phyloP scores from a whole-genome alignment of 106 monocot species.

The Dioscorea alata region DNA sequence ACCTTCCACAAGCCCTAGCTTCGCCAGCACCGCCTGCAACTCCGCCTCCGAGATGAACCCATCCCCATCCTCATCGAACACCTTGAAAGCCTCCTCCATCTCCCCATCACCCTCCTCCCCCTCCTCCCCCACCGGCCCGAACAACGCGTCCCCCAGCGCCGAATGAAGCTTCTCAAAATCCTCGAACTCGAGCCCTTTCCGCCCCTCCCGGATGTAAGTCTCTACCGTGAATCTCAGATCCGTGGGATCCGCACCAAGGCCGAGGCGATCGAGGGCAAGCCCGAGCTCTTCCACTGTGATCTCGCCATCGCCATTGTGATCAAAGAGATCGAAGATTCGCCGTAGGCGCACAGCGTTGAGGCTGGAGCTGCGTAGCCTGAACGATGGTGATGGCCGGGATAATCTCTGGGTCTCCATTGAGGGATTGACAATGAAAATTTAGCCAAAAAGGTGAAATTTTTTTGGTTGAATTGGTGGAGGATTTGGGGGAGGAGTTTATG shows the following conservation, averaged over 20 bases:
- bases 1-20: constrained; percentile 58
- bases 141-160: constrained; percentile 44
- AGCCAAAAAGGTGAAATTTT: no score
- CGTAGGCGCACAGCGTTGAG: constrained; percentile 62
- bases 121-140: constrained; percentile 8
- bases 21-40: constrained; percentile 55
- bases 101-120: constrained; percentile 24
- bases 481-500: no score
- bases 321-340: constrained; percentile 70
- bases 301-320: constrained; percentile 53
- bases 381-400: constrained; percentile 30
- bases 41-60: constrained; percentile 69
- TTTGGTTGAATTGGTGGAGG: no score
- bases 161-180: constrained; percentile 56
- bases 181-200: constrained; percentile 54
- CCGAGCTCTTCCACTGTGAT: constrained; percentile 46
- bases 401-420: neutral
- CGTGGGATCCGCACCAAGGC: constrained; percentile 31
- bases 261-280: constrained; percentile 41
- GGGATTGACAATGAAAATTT: no score
- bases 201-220: constrained; percentile 30
- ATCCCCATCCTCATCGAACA: constrained; percentile 73
- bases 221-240: constrained; percentile 32
- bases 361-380: constrained; percentile 51
- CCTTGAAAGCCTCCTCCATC: constrained; percentile 62